A percentile compares a stretch with the other conserved stretches of the same genome.
These are phyloP conservation scores for Crotalaria pallida DNA, from an alignment of 306 rosid genomes.

Conservation along the genomic window DNA sequence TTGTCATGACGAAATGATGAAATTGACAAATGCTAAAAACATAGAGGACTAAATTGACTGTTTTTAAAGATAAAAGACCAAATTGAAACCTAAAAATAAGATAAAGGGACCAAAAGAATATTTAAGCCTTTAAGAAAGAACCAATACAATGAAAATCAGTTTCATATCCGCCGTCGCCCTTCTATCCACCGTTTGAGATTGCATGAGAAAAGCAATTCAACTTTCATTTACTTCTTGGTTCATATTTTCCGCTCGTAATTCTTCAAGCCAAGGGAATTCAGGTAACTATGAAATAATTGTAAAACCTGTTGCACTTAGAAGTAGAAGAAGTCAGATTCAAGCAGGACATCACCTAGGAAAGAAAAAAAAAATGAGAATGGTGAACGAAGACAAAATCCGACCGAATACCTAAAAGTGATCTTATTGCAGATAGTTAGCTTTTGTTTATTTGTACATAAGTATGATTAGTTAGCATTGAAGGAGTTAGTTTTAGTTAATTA, in stretches of 20 bases:
- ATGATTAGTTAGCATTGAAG: too few species aligned
- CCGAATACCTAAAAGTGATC: not conserved
- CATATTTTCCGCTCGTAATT: constrained; percentile 1
- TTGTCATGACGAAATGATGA: too few species aligned
- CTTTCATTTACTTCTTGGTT: not conserved
- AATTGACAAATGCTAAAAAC: too few species aligned
- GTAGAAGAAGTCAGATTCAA: not conserved
- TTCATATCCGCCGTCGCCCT: not conserved
- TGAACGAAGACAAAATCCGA: not conserved
- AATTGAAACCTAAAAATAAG: too few species aligned
- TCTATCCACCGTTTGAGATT: not conserved
- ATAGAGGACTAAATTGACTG: too few species aligned
- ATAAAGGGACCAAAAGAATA: too few species aligned
- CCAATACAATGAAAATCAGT: not conserved
- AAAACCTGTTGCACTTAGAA: not conserved
- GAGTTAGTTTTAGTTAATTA: too few species aligned
- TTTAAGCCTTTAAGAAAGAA: too few species aligned
- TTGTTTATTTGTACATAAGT: not conserved
- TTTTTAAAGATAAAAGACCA: too few species aligned
- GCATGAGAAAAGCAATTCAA: not conserved
- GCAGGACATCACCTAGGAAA: not conserved
- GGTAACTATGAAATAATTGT: not conserved
- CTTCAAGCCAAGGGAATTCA: not conserved
- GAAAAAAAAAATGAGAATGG: not conserved
- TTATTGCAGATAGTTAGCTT: not conserved